phyloP scores from a whole-genome alignment of 345 rosid genomes.

The Pugionium dolabratum region DNA sequence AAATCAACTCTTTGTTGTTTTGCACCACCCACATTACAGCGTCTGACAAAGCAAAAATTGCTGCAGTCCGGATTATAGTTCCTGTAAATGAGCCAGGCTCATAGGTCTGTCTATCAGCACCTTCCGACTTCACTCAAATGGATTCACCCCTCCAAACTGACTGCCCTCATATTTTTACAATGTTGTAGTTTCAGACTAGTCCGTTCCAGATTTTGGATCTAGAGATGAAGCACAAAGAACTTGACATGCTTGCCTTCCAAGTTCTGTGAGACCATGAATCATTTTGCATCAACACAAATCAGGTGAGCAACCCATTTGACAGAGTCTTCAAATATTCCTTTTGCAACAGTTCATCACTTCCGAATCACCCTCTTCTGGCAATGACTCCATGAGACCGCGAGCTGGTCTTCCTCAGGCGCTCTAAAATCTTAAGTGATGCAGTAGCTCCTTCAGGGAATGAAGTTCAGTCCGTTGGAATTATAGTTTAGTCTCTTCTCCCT shows the following conservation, averaged over 20 bases:
- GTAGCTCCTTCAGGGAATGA: conserved; percentile 9
- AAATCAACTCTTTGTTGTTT: background rate
- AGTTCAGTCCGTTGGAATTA: conserved; percentile 11
- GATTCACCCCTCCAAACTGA: background rate
- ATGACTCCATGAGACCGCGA: background rate
- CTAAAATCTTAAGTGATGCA: conserved; percentile 7
- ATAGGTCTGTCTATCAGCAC: background rate
- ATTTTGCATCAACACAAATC: conserved; percentile 9
- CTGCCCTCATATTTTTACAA: background rate
- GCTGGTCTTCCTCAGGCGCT: conserved; percentile 3
- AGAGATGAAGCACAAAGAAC: conserved; percentile 6
- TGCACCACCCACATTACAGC: background rate
- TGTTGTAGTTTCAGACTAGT: background rate
- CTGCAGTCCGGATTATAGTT: background rate
- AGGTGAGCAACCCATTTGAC: conserved; percentile 14
- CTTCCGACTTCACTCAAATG: conserved; percentile 18
- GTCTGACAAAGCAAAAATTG: background rate
- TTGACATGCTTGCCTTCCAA: background rate
- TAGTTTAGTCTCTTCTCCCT: conserved; percentile 52
- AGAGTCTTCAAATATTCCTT: background rate
- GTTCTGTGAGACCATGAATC: conserved; percentile 12
- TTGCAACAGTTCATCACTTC: conserved; percentile 21
- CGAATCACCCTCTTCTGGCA: background rate
- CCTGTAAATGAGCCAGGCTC: background rate
- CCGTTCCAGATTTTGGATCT: background rate